A percentile compares a stretch with the other conserved stretches of the same genome.
Conservation (phyloP, 495 filamentous ascomycete genomes). For the Penicillium parvum region DNA sequence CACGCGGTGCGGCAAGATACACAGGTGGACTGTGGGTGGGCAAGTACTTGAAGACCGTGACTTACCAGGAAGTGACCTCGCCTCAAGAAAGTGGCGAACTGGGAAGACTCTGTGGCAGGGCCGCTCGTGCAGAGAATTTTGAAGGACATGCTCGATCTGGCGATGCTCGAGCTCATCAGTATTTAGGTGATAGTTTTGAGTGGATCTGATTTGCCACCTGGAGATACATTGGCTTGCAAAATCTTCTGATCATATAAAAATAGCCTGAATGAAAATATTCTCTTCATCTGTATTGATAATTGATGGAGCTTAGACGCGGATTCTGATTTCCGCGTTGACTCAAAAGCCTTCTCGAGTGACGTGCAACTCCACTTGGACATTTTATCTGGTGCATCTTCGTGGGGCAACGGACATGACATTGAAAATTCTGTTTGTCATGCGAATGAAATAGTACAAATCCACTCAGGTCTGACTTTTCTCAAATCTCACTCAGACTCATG, state of each 20-base stretch:
- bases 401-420: neutral
- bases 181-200: constrained; percentile 36
- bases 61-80: constrained; percentile 48
- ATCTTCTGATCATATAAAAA: neutral
- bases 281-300: neutral
- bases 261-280: neutral
- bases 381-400: neutral
- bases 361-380: neutral
- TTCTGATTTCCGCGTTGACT: neutral
- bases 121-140: constrained; percentile 50
- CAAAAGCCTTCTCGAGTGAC: neutral
- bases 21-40: constrained; percentile 52
- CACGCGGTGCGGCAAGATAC: constrained; percentile 42
- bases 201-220: constrained; percentile 32
- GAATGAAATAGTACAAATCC: no score
- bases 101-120: constrained; percentile 46
- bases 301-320: neutral
- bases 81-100: constrained; percentile 45
- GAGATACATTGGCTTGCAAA: neutral
- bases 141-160: constrained; percentile 51
- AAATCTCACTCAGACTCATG: no score
- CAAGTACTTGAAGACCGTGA: constrained; percentile 48
- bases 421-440: no score
- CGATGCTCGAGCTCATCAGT: constrained; percentile 41
- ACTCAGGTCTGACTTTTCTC: no score